Evolutionary conservation across 148 eudicot species (phyloP).

Genomic region (Camellia japonica): DNA sequence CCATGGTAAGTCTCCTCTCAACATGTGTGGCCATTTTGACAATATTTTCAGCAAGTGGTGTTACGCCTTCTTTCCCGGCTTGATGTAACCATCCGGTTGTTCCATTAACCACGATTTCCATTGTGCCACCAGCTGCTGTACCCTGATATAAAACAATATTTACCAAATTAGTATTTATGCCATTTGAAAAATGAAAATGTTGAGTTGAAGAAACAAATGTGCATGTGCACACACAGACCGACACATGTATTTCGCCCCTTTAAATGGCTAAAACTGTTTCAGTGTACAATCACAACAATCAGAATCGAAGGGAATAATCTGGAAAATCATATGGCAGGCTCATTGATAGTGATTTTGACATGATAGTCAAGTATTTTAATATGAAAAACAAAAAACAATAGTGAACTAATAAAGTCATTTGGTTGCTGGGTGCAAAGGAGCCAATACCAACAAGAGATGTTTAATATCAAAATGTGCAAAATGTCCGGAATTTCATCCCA

Average conservation of each 20-base stretch:
- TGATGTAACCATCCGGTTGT: constrained; percentile 82
- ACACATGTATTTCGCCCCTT: neutral
- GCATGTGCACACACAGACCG: neutral
- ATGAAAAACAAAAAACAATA: too few relatives aligned
- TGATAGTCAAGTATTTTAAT: too few relatives aligned
- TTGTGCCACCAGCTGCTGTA: constrained; percentile 93
- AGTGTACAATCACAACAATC: too few relatives aligned
- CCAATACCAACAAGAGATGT: neutral
- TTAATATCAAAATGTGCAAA: neutral
- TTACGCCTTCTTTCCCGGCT: constrained; percentile 75
- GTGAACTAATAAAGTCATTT: too few relatives aligned
- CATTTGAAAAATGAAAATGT: neutral
- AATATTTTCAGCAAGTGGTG: constrained; percentile 70
- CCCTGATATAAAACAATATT: constrained; percentile 45
- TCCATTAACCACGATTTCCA: constrained; percentile 74
- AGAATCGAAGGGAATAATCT: too few relatives aligned
- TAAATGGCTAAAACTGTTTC: neutral
- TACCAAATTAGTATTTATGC: neutral
- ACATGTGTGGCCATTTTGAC: constrained; percentile 68
- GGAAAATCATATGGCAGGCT: too few relatives aligned
- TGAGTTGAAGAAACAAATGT: neutral
- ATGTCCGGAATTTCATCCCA: too few relatives aligned
- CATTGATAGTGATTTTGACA: too few relatives aligned
- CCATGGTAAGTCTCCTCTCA: constrained; percentile 74
- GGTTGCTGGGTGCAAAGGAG: too few relatives aligned